Percentiles rank a stretch among this genome's conserved stretches.
Conservation (phyloP, 164 flowering plant species). For the Dillenia suffruticosa region DNA sequence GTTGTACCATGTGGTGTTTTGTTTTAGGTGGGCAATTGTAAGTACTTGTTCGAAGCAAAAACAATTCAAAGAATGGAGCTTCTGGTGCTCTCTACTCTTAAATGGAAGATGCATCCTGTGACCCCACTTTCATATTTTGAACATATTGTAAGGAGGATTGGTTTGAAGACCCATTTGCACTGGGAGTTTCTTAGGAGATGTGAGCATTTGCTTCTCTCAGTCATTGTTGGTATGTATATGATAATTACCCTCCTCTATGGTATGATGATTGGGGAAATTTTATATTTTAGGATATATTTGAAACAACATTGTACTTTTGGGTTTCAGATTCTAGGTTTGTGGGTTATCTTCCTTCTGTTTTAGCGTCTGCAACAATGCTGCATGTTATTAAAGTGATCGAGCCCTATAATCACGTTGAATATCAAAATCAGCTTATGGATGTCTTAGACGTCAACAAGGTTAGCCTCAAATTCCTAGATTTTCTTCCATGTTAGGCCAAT, state of each 20-base stretch:
- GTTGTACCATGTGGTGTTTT: slow-evolving; percentile 1
- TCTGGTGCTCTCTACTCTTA: slow-evolving; percentile 66
- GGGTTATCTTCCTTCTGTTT: slow-evolving; percentile 43
- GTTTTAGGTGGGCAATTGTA: slow-evolving; percentile 58
- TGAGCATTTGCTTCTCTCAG: slow-evolving; percentile 44
- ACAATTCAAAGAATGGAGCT: slow-evolving; percentile 88
- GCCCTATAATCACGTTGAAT: slow-evolving; percentile 39
- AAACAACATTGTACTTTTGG: background rate
- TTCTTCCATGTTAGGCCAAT: background rate
- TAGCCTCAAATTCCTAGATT: slow-evolving; percentile 1
- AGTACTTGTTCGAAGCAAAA: slow-evolving; percentile 68
- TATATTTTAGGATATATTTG: background rate
- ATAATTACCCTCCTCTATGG: background rate
- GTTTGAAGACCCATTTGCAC: slow-evolving; percentile 38
- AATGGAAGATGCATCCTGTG: slow-evolving; percentile 88
- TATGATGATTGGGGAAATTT: background rate
- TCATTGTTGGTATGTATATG: slow-evolving; percentile 42
- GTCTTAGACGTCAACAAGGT: slow-evolving; percentile 66
- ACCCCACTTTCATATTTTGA: slow-evolving; percentile 77
- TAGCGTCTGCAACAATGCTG: slow-evolving; percentile 77
- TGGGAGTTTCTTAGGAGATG: slow-evolving; percentile 56
- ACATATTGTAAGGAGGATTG: slow-evolving; percentile 59
- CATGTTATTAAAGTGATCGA: slow-evolving; percentile 57
- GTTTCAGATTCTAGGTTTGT: slow-evolving; percentile 36
- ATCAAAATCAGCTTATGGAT: slow-evolving; percentile 55